Evolutionary conservation across 116 monocot species (phyloP).

Genomic region (Trichopus zeylanicus): DNA sequence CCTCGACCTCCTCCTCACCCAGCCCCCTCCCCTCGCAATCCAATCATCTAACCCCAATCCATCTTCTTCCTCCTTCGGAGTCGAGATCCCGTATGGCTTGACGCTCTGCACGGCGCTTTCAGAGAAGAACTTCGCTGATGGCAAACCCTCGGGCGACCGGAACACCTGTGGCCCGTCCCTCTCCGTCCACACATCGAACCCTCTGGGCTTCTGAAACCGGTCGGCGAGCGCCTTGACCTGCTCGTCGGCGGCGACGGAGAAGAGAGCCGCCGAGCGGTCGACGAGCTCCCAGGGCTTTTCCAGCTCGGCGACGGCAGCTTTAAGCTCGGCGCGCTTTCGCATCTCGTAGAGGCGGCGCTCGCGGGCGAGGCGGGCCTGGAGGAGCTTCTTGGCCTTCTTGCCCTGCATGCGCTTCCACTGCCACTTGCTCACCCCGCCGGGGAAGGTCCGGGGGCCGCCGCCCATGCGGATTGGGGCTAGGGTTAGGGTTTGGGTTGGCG

Average conservation of each 20-base stretch:
- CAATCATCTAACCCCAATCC: constrained; percentile 15
- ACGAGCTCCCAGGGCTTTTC: constrained; percentile 88
- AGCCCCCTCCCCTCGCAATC: constrained; percentile 13
- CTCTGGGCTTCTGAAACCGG: constrained; percentile 68
- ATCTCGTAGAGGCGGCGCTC: constrained; percentile 95
- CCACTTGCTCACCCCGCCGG: constrained; percentile 96
- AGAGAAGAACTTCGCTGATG: constrained; percentile 68
- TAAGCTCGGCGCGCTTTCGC: constrained; percentile 86
- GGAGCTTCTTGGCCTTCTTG: constrained; percentile 88
- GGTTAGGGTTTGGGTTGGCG: background rate
- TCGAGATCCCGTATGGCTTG: constrained; percentile 47
- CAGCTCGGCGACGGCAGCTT: constrained; percentile 56
- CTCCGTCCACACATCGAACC: constrained; percentile 93
- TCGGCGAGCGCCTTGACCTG: constrained; percentile 82
- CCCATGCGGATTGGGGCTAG: constrained; percentile 61
- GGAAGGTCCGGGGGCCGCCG: constrained; percentile 88
- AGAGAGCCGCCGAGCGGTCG: constrained; percentile 46
- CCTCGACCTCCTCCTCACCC: constrained; percentile 10
- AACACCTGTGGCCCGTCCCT: constrained; percentile 72
- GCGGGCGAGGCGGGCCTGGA: constrained; percentile 71
- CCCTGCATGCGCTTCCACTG: constrained; percentile 97
- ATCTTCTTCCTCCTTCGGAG: background rate
- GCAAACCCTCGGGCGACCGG: constrained; percentile 22
- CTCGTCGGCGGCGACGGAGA: constrained; percentile 75
- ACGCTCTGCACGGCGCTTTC: constrained; percentile 72